These are phyloP conservation scores for Aureobasidium sp. DNA, from an alignment of 2,329 filamentous ascomycete species.

Conservation along the genomic window DNA sequence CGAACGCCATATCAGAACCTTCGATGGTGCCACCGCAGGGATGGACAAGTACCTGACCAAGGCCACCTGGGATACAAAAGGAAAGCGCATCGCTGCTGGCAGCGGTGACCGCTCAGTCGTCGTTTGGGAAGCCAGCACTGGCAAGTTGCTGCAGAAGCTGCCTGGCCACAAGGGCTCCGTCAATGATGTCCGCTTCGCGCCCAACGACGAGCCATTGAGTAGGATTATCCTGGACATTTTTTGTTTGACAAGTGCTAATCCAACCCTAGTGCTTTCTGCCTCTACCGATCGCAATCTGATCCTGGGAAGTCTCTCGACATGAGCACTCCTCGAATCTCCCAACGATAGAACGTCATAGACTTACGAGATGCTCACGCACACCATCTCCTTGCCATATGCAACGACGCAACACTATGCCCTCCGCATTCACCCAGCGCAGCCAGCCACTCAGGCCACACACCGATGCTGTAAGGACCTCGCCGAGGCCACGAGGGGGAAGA, in stretches of 20 bases:
- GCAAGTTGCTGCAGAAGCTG: slow-evolving; percentile 87
- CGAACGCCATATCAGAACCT: slow-evolving; percentile 75
- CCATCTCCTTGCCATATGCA: neutral
- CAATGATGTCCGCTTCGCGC: slow-evolving; percentile 88
- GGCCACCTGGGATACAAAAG: slow-evolving; percentile 80
- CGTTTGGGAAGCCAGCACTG: slow-evolving; percentile 82
- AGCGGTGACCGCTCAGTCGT: slow-evolving; percentile 86
- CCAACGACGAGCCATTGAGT: slow-evolving; percentile 78
- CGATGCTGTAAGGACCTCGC: neutral
- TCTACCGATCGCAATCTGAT: slow-evolving; percentile 28
- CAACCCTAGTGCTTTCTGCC: slow-evolving; percentile 19
- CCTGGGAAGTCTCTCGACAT: slow-evolving; percentile 18
- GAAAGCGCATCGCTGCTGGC: slow-evolving; percentile 79
- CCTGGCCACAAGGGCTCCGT: slow-evolving; percentile 93
- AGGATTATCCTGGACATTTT: slow-evolving; percentile 36
- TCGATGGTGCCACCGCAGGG: slow-evolving; percentile 81
- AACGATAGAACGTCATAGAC: neutral
- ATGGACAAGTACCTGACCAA: slow-evolving; percentile 86
- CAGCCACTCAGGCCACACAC: neutral
- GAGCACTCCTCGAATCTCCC: neutral
- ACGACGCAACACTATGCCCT: neutral
- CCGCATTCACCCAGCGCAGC: neutral
- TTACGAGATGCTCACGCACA: neutral
- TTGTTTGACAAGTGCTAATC: neutral
- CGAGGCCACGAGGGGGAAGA: neutral